These are phyloP conservation scores for Phialophora tarda DNA, from an alignment of 2,329 filamentous ascomycete species.

Conservation along the genomic window DNA sequence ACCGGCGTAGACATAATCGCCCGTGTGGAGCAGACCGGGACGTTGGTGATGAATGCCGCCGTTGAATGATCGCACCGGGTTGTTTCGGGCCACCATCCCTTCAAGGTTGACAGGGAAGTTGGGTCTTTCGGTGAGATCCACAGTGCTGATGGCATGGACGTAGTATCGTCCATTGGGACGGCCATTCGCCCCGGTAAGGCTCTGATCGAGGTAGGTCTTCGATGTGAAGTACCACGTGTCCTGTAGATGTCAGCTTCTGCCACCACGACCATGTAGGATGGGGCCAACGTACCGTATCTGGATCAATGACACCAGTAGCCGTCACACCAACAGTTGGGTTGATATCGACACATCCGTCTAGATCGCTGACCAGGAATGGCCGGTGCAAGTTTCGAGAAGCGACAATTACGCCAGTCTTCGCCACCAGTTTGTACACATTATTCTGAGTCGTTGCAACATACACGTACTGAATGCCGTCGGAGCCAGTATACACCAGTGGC, in stretches of 20 bases:
- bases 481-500: constrained; percentile 60
- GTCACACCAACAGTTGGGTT: constrained; percentile 56
- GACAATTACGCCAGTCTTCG: constrained; percentile 50
- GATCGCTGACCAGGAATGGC: constrained; percentile 58
- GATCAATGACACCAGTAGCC: constrained; percentile 59
- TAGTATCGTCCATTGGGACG: constrained; percentile 49
- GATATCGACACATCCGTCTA: constrained; percentile 56
- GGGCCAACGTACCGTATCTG: constrained; percentile 44
- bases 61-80: constrained; percentile 56
- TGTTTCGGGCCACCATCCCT: constrained; percentile 55
- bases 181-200: constrained; percentile 43
- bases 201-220: constrained; percentile 57
- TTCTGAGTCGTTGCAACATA: constrained; percentile 61
- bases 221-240: constrained; percentile 57
- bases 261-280: neutral
- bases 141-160: constrained; percentile 50
- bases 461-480: constrained; percentile 58
- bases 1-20: constrained; percentile 57
- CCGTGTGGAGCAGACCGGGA: constrained; percentile 55
- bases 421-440: constrained; percentile 47
- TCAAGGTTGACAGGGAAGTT: constrained; percentile 59
- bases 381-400: constrained; percentile 49
- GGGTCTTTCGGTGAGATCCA: constrained; percentile 47
- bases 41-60: constrained; percentile 61
- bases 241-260: constrained; percentile 17